Conservation (phyloP, 371 early-diverging fungal genomes). For the Polyrhizophydium stewartii region DNA sequence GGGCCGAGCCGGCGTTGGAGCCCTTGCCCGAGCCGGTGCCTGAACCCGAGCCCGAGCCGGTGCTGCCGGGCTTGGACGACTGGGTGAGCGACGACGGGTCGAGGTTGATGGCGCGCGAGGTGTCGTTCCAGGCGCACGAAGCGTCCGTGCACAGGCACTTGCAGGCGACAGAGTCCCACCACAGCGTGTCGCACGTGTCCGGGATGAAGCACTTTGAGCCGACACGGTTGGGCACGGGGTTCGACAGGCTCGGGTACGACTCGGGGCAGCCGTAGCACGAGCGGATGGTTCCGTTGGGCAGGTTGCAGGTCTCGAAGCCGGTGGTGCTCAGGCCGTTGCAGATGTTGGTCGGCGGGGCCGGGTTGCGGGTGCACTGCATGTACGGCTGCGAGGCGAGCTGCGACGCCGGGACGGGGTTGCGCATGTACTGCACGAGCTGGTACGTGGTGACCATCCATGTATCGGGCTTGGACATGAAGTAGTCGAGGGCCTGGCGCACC, state of each 20-base stretch:
- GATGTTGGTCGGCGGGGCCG: conserved; percentile 58
- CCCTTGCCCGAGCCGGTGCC: too few relatives aligned
- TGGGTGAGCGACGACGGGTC: conserved; percentile 13
- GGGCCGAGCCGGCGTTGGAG: too few relatives aligned
- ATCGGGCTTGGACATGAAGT: conserved; percentile 15
- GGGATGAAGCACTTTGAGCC: conserved; percentile 54
- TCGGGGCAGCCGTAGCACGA: conserved; percentile 67
- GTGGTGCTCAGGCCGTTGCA: conserved; percentile 65
- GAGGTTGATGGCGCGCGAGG: conserved; percentile 38
- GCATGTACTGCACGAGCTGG: conserved; percentile 25
- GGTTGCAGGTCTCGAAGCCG: conserved; percentile 54
- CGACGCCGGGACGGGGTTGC: conserved; percentile 23
- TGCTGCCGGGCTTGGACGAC: background rate
- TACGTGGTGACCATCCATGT: conserved; percentile 22
- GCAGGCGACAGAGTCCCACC: conserved; percentile 69
- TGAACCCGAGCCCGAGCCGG: too few relatives aligned
- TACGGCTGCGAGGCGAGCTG: conserved; percentile 21
- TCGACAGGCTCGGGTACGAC: conserved; percentile 43
- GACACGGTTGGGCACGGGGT: conserved; percentile 50
- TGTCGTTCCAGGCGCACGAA: conserved; percentile 50
- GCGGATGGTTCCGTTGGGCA: conserved; percentile 45
- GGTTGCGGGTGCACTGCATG: conserved; percentile 41
- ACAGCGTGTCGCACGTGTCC: conserved; percentile 62
- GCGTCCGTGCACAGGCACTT: conserved; percentile 49
- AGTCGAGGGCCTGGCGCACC: conserved; percentile 14